A percentile compares a stretch with the other conserved stretches of the same genome.
These are phyloP conservation scores for Sisymbrium irio DNA, from an alignment of 345 rosid genomes.

Conservation along the genomic window DNA sequence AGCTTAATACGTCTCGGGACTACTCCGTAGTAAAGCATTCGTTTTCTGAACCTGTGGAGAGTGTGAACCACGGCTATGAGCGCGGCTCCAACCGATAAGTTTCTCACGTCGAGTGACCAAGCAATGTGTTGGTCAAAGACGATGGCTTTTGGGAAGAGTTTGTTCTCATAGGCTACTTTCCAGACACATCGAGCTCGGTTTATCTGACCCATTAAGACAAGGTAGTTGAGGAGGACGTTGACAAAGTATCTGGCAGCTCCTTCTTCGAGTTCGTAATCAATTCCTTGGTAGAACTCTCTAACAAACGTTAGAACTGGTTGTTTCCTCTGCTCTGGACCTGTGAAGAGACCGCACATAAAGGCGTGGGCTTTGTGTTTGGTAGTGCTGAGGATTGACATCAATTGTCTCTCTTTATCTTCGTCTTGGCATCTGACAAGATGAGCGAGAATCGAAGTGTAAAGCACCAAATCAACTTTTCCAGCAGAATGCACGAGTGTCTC, in stretches of 20 bases:
- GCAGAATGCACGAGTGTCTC: slow-evolving; percentile 80
- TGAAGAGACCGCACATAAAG: slow-evolving; percentile 91
- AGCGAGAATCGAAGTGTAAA: slow-evolving; percentile 93
- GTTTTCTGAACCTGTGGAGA: slow-evolving; percentile 89
- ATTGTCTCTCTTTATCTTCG: slow-evolving; percentile 80
- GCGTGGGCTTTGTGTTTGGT: slow-evolving; percentile 81
- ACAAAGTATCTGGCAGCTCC: slow-evolving; percentile 92
- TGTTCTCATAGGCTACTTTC: slow-evolving; percentile 97
- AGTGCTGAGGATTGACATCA: slow-evolving; percentile 82
- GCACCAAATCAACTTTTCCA: slow-evolving; percentile 89
- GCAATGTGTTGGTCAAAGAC: slow-evolving; percentile 97
- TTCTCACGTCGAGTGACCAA: slow-evolving; percentile 96
- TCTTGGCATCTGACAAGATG: slow-evolving; percentile 89
- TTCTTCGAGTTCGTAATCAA: slow-evolving; percentile 91
- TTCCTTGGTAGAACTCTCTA: slow-evolving; percentile 88
- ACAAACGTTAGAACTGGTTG: slow-evolving; percentile 82
- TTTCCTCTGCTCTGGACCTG: slow-evolving; percentile 90
- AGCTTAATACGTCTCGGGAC: slow-evolving; percentile 90
- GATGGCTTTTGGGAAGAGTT: slow-evolving; percentile 95
- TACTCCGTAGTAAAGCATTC: slow-evolving; percentile 92
- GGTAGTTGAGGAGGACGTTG: slow-evolving; percentile 92
- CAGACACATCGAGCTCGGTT: slow-evolving; percentile 94
- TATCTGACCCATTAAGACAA: slow-evolving; percentile 93
- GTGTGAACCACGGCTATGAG: slow-evolving; percentile 94
- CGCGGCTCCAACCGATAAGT: slow-evolving; percentile 94